Conservation (phyloP, 2,329 filamentous ascomycete species). For the Achaetomium macrosporum region DNA sequence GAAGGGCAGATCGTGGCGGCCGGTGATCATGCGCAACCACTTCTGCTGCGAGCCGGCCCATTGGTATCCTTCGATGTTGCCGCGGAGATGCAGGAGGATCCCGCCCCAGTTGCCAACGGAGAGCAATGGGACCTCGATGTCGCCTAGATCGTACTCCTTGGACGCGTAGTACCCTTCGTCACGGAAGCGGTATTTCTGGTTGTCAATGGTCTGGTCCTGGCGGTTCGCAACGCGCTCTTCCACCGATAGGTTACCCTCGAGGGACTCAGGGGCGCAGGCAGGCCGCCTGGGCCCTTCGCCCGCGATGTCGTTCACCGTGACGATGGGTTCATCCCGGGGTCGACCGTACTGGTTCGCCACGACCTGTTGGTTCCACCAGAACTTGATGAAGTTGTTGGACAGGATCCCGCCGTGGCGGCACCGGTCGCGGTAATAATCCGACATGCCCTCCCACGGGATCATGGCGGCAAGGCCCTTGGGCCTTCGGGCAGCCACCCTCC, state of each 20-base stretch:
- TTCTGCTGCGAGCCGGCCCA: slow-evolving; percentile 61
- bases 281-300: too few species aligned
- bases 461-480: slow-evolving; percentile 44
- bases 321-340: slow-evolving; percentile 1
- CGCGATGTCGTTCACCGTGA: too few species aligned
- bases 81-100: slow-evolving; percentile 61
- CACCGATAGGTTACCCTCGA: slow-evolving; percentile 53
- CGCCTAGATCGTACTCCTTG: slow-evolving; percentile 58
- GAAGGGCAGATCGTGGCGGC: slow-evolving; percentile 66
- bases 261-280: slow-evolving; percentile 35
- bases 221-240: slow-evolving; percentile 47
- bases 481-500: slow-evolving; percentile 42
- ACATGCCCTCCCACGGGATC: slow-evolving; percentile 49
- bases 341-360: slow-evolving; percentile 63
- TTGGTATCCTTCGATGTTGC: slow-evolving; percentile 61
- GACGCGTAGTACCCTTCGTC: slow-evolving; percentile 60
- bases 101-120: slow-evolving; percentile 67
- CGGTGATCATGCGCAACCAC: slow-evolving; percentile 63
- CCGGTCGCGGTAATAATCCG: slow-evolving; percentile 50
- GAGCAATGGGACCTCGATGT: slow-evolving; percentile 62
- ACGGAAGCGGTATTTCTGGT: slow-evolving; percentile 47
- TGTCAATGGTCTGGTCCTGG: slow-evolving; percentile 41
- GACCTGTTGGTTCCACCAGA: slow-evolving; percentile 65
- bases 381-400: slow-evolving; percentile 51
- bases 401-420: slow-evolving; percentile 58